phyloP scores from a whole-genome alignment of 768 basidiomycete species.

The Pilatotrama ljubarskyi region DNA sequence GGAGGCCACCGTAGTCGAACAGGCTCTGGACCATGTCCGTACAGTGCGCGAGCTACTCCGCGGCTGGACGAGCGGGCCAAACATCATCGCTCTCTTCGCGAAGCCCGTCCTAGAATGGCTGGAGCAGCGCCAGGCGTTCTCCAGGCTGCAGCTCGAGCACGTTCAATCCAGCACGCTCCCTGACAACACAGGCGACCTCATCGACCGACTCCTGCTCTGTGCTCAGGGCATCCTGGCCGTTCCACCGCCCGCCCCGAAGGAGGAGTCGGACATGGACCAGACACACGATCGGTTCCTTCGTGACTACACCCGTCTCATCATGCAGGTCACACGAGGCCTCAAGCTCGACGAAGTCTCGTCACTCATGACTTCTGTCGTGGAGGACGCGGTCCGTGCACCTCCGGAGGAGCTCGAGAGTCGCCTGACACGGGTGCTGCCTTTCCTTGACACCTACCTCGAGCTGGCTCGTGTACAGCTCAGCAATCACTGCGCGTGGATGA shows the following conservation, averaged over 20 bases:
- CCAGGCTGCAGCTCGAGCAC: neutral
- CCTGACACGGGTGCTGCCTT: conserved; percentile 63
- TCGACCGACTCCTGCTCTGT: conserved; percentile 64
- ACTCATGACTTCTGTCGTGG: conserved; percentile 42
- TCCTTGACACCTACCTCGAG: conserved; percentile 63
- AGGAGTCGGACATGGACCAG: conserved; percentile 30
- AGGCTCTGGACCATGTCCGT: conserved; percentile 10
- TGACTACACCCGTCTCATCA: conserved; percentile 45
- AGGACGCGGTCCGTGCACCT: conserved; percentile 38
- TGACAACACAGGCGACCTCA: conserved; percentile 42
- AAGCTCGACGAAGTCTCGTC: conserved; percentile 46
- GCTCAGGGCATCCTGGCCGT: conserved; percentile 57
- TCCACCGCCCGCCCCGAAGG: conserved; percentile 13
- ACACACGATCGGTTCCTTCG: conserved; percentile 52
- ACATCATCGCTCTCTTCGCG: conserved; percentile 32
- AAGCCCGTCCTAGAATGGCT: conserved; percentile 36
- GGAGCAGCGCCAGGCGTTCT: conserved; percentile 6
- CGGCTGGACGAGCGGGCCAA: conserved; percentile 7
- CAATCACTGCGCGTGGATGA: conserved; percentile 62
- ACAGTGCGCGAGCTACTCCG: neutral
- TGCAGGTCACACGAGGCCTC: conserved; percentile 49
- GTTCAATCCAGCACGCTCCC: neutral
- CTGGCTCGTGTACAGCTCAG: conserved; percentile 61
- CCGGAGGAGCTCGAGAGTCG: conserved; percentile 34
- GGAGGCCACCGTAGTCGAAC: conserved; percentile 6